These are phyloP conservation scores for Talaromyces trachyspermus DNA, from an alignment of 495 filamentous ascomycete species.

Conservation along the genomic window DNA sequence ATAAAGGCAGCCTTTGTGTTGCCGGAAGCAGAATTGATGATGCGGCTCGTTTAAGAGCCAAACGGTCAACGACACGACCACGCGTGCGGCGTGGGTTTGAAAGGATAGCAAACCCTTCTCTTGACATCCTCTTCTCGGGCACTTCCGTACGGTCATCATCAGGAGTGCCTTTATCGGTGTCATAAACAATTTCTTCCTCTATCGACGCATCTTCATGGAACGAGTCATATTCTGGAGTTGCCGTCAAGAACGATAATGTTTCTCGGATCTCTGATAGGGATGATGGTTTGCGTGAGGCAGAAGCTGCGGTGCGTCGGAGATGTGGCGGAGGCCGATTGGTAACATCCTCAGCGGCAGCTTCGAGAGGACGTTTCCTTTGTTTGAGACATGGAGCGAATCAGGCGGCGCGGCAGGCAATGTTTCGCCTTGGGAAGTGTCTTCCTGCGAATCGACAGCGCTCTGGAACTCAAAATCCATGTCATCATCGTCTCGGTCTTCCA, in stretches of 20 bases:
- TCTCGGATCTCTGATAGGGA: conserved; percentile 73
- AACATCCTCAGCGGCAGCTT: conserved; percentile 33
- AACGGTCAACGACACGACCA: conserved; percentile 66
- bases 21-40: conserved; percentile 45
- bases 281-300: conserved; percentile 51
- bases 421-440: conserved; percentile 39
- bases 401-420: too few species aligned
- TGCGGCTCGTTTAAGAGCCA: conserved; percentile 62
- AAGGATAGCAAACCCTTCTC: conserved; percentile 28
- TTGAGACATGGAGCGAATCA: too few species aligned
- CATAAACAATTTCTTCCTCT: conserved; percentile 25
- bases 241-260: conserved; percentile 72
- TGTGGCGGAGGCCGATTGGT: conserved; percentile 53
- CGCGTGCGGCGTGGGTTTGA: conserved; percentile 44
- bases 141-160: conserved; percentile 30
- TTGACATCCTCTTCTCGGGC: conserved; percentile 15
- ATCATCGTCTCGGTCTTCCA: conserved; percentile 76
- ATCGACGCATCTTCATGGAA: conserved; percentile 38
- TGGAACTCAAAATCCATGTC: conserved; percentile 71
- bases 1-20: conserved; percentile 56
- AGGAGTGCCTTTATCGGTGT: conserved; percentile 24
- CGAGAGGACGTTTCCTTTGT: conserved; percentile 47
- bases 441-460: conserved; percentile 41
- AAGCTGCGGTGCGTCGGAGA: conserved; percentile 55
- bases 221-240: conserved; percentile 56